These are phyloP conservation scores for Lentinus brumalis DNA, from an alignment of 768 basidiomycete genomes.

Conservation along the genomic window DNA sequence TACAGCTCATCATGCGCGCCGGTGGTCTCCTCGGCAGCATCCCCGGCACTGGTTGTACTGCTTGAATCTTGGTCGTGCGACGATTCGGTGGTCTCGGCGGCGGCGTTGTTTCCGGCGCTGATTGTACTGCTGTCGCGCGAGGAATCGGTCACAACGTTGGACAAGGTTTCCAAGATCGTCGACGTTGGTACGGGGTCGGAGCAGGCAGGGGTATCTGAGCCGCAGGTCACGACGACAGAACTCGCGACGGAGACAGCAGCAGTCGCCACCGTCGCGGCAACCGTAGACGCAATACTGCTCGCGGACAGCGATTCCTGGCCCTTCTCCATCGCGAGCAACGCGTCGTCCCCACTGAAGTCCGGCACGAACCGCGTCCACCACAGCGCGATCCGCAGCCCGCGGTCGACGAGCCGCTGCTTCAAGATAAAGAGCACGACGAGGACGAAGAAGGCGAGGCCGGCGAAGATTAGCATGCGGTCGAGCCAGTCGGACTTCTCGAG, in stretches of 20 bases:
- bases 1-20: no score
- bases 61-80: no score
- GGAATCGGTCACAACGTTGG: no score
- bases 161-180: no score
- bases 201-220: no score
- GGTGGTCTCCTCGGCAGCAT: no score
- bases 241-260: slow-evolving; percentile 7
- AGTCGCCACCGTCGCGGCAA: slow-evolving; percentile 5
- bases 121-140: no score
- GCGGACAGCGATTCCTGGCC: slow-evolving; percentile 18
- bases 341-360: slow-evolving; percentile 41
- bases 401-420: slow-evolving; percentile 84
- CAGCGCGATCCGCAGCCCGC: slow-evolving; percentile 74
- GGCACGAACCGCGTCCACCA: slow-evolving; percentile 88
- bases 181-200: no score
- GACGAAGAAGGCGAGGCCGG: slow-evolving; percentile 80
- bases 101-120: no score
- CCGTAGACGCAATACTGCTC: slow-evolving; percentile 4
- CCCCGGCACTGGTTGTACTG: no score
- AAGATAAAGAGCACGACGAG: slow-evolving; percentile 85
- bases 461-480: slow-evolving; percentile 84
- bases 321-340: slow-evolving; percentile 40
- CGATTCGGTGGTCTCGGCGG: no score
- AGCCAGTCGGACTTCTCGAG: slow-evolving; percentile 92
- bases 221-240: neutral